These are phyloP conservation scores for Carex sylvatica DNA, from an alignment of 202 grass and related monocot genomes.

Conservation along the genomic window DNA sequence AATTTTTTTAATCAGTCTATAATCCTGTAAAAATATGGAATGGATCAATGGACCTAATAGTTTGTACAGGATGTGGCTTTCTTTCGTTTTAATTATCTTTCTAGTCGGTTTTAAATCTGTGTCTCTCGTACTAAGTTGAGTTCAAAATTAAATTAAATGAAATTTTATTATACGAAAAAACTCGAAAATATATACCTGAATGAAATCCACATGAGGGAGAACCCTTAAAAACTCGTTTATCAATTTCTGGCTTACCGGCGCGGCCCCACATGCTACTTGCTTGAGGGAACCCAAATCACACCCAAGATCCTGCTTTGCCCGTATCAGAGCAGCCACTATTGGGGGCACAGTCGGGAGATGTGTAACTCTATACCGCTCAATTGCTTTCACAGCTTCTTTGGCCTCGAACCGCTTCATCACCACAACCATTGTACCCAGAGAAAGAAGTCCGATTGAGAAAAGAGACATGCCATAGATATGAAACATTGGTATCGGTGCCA, in stretches of 20 bases:
- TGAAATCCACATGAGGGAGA: constrained; percentile 76
- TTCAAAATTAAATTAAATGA: not conserved
- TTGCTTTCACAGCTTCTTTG: constrained; percentile 34
- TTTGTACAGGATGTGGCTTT: not conserved
- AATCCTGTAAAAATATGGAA: not conserved
- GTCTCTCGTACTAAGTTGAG: not conserved
- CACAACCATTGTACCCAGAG: constrained; percentile 64
- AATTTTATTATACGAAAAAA: not conserved
- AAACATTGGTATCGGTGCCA: constrained; percentile 82
- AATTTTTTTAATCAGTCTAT: not conserved
- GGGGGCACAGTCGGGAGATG: constrained; percentile 72
- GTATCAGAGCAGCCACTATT: constrained; percentile 47
- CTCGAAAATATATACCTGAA: too few relatives aligned
- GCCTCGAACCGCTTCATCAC: constrained; percentile 69
- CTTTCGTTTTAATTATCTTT: not conserved
- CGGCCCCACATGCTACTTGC: constrained; percentile 71
- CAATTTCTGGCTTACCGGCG: constrained; percentile 36
- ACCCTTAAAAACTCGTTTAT: constrained; percentile 47
- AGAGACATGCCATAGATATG: constrained; percentile 83
- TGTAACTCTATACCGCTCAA: constrained; percentile 51
- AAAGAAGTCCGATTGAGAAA: constrained; percentile 71
- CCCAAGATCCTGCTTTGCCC: constrained; percentile 20
- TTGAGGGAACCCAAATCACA: constrained; percentile 38
- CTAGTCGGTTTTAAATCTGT: not conserved
- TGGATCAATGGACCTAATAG: not conserved